Evolutionary conservation across 2,329 filamentous ascomycete species (phyloP).

Genomic region (Dothistroma pini): DNA sequence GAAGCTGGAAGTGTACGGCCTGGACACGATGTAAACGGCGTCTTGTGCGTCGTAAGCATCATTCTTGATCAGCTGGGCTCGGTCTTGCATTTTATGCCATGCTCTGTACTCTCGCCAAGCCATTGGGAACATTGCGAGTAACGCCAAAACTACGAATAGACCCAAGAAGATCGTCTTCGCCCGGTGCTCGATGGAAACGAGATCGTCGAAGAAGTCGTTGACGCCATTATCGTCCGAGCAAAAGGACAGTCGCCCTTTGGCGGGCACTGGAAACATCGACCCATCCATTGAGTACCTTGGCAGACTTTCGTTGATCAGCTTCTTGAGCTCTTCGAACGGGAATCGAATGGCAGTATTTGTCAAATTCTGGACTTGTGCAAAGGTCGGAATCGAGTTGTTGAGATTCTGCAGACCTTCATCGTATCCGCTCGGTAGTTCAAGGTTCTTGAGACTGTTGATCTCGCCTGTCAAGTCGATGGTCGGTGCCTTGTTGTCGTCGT

Average conservation of each 20-base stretch:
- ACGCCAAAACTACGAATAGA: conserved; percentile 67
- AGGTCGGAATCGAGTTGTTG: conserved; percentile 76
- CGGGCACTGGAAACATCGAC: conserved; percentile 73
- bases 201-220: conserved; percentile 73
- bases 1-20: conserved; percentile 68
- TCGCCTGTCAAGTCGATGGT: conserved; percentile 62
- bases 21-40: conserved; percentile 79
- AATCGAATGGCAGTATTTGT: conserved; percentile 69
- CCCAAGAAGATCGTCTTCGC: conserved; percentile 73
- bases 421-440: conserved; percentile 67
- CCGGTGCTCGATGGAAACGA: conserved; percentile 63
- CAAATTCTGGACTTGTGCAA: conserved; percentile 77
- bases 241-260: conserved; percentile 79
- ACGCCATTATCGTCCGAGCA: conserved; percentile 83
- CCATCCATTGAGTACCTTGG: conserved; percentile 74
- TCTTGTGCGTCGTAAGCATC: conserved; percentile 77
- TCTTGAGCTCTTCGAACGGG: conserved; percentile 78
- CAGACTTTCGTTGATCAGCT: conserved; percentile 67
- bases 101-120: conserved; percentile 73
- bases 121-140: conserved; percentile 73
- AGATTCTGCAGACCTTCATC: conserved; percentile 64
- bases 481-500: conserved; percentile 42
- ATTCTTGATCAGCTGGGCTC: conserved; percentile 62
- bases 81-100: conserved; percentile 69
- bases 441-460: conserved; percentile 63